phyloP scores from a whole-genome alignment of 495 filamentous ascomycete genomes.

The Hypoxylon cercidicola region DNA sequence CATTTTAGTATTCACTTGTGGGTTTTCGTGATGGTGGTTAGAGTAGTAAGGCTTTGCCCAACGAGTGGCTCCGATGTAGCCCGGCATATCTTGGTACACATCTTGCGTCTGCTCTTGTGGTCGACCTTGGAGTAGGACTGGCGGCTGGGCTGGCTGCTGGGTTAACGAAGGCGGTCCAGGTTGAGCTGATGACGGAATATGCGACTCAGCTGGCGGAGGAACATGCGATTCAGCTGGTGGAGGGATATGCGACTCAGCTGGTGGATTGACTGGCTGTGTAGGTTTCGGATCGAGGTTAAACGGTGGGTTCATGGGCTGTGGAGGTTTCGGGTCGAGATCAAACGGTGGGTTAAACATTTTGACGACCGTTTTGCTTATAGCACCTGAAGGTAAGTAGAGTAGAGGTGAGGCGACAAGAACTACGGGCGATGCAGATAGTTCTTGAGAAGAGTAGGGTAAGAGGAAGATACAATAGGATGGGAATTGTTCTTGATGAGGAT shows the following conservation, averaged over 20 bases:
- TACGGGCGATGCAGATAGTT: conserved; percentile 11
- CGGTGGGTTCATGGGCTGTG: too few species aligned
- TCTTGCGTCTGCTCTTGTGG: conserved; percentile 18
- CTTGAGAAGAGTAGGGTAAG: conserved; percentile 2
- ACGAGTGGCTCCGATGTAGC: conserved; percentile 38
- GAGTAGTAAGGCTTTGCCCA: conserved; percentile 48
- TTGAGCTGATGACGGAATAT: too few species aligned
- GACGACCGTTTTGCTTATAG: conserved; percentile 13
- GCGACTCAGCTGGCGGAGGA: too few species aligned
- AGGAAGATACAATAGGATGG: conserved; percentile 7
- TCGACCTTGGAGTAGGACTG: too few species aligned
- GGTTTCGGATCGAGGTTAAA: too few species aligned
- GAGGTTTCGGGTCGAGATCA: too few species aligned
- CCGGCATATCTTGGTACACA: conserved; percentile 40
- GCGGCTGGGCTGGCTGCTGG: too few species aligned
- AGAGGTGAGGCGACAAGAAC: neutral
- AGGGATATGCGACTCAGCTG: too few species aligned
- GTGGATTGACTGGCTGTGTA: too few species aligned
- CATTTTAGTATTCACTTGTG: conserved; percentile 35
- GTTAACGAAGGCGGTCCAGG: too few species aligned
- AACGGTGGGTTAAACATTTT: conserved; percentile 23
- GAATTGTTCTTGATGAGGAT: conserved; percentile 40
- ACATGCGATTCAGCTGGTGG: too few species aligned
- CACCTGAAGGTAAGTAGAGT: neutral
- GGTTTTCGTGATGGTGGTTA: conserved; percentile 43